Evolutionary conservation across 805 yeast species (phyloP).

Genomic region (Yamadazyma scolyti): DNA sequence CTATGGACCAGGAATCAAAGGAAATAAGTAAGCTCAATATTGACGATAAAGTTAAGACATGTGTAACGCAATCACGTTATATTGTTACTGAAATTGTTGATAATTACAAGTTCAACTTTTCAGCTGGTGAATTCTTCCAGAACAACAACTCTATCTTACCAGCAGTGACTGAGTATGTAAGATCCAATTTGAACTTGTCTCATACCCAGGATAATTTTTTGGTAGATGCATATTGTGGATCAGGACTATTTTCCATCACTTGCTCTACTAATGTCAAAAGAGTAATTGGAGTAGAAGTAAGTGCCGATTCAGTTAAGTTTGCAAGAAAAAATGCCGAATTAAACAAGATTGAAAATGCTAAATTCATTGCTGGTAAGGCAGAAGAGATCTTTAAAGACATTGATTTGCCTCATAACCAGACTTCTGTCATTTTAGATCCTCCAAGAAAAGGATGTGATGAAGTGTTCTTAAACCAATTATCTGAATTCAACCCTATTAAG

Average conservation of each 20-base stretch:
- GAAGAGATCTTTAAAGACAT: constrained; percentile 80
- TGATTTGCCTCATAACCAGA: constrained; percentile 68
- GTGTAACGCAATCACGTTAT: constrained; percentile 75
- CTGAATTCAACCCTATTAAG: constrained; percentile 77
- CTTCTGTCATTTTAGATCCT: constrained; percentile 92
- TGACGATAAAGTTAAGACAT: constrained; percentile 49
- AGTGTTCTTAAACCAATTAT: constrained; percentile 77
- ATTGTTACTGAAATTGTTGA: constrained; percentile 74
- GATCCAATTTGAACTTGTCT: constrained; percentile 47
- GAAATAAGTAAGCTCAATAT: constrained; percentile 13
- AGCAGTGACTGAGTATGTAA: constrained; percentile 74
- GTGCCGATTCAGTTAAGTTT: constrained; percentile 85
- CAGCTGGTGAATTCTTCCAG: constrained; percentile 96
- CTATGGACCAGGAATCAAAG: constrained; percentile 19
- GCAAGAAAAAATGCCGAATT: constrained; percentile 77
- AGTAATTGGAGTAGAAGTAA: constrained; percentile 91
- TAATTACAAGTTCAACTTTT: constrained; percentile 77
- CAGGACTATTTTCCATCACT: constrained; percentile 88
- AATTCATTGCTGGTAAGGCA: constrained; percentile 88
- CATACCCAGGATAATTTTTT: constrained; percentile 52
- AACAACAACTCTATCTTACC: constrained; percentile 92
- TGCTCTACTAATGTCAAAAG: constrained; percentile 76
- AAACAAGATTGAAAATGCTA: constrained; percentile 74
- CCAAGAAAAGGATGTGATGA: constrained; percentile 97
- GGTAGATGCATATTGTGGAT: constrained; percentile 95